Percentiles rank a stretch among this genome's conserved stretches.
Conservation (phyloP, 139 green algal genomes). For the Volvox reticuliferus region DNA sequence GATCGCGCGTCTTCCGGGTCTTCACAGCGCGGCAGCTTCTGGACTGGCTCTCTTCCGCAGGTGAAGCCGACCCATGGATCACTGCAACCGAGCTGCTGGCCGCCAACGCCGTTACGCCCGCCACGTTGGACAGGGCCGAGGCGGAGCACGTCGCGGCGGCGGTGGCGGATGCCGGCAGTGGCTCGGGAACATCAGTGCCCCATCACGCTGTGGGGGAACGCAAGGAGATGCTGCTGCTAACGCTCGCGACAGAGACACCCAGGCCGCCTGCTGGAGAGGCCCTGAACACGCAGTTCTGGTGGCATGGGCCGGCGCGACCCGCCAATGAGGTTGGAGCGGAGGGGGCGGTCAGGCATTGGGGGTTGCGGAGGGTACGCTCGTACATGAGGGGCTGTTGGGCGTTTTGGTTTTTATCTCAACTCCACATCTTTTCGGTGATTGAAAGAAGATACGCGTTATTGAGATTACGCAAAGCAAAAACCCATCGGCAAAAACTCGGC, state of each 20-base stretch:
- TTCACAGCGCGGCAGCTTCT: constrained; percentile 41
- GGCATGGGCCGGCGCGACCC: constrained; percentile 64
- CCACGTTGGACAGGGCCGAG: not conserved
- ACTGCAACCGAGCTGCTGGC: constrained; percentile 49
- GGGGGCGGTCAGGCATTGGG: not conserved
- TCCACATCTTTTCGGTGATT: no score
- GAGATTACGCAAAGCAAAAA: no score
- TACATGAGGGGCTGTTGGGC: no score
- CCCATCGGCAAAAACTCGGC: no score
- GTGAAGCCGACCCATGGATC: constrained; percentile 4
- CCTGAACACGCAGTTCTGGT: constrained; percentile 75
- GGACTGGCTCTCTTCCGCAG: constrained; percentile 48
- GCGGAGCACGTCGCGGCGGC: not conserved
- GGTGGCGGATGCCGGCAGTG: not conserved
- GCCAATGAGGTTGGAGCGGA: constrained; percentile 53
- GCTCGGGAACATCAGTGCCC: not conserved
- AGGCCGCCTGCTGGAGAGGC: constrained; percentile 46
- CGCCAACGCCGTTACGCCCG: constrained; percentile 43
- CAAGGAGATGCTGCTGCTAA: not conserved
- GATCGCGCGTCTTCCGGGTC: not conserved
- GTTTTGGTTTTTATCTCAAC: no score
- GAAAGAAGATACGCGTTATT: no score
- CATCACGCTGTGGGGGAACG: no score
- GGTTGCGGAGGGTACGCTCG: no score
- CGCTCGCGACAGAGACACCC: constrained; percentile 49